phyloP scores from a whole-genome alignment of 495 filamentous ascomycete species.

The Copromyces sp. region DNA sequence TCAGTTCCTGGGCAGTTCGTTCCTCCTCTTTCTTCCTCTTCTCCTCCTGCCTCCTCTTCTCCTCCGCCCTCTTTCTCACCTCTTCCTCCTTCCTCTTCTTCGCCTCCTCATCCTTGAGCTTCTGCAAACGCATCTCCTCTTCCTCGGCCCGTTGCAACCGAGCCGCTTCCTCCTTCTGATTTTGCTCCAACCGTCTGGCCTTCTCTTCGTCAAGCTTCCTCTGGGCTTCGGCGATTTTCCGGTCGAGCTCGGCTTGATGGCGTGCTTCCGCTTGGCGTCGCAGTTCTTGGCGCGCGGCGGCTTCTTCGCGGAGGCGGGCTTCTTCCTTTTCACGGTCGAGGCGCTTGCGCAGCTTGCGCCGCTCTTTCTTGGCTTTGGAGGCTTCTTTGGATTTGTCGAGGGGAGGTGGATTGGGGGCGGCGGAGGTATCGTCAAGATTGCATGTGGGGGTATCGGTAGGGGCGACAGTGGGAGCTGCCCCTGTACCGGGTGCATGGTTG shows the following conservation, averaged over 20 bases:
- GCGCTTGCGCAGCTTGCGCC: not conserved
- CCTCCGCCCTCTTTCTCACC: not conserved
- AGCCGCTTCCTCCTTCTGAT: not conserved
- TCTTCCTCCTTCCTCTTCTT: not conserved
- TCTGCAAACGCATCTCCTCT: not conserved
- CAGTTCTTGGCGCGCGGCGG: not conserved
- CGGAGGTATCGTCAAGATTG: not conserved
- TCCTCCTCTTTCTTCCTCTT: not conserved
- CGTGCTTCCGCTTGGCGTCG: not conserved
- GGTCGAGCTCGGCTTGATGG: not conserved
- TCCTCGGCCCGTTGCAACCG: not conserved
- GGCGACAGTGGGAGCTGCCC: not conserved
- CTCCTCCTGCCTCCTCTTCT: not conserved
- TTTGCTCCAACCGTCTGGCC: not conserved
- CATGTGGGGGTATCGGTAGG: not conserved
- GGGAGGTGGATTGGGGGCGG: not conserved
- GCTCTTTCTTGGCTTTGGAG: not conserved
- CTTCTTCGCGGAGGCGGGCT: not conserved
- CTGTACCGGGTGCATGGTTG: not conserved
- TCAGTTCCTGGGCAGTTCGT: not conserved
- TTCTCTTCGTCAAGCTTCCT: not conserved
- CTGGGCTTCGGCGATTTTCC: not conserved
- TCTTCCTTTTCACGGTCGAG: not conserved
- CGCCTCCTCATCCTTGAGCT: not conserved
- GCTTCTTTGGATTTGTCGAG: not conserved